Percentiles rank a stretch among this genome's conserved stretches.
These are phyloP conservation scores for Lipomyces japonicus DNA, from an alignment of 805 yeast species.

Conservation along the genomic window DNA sequence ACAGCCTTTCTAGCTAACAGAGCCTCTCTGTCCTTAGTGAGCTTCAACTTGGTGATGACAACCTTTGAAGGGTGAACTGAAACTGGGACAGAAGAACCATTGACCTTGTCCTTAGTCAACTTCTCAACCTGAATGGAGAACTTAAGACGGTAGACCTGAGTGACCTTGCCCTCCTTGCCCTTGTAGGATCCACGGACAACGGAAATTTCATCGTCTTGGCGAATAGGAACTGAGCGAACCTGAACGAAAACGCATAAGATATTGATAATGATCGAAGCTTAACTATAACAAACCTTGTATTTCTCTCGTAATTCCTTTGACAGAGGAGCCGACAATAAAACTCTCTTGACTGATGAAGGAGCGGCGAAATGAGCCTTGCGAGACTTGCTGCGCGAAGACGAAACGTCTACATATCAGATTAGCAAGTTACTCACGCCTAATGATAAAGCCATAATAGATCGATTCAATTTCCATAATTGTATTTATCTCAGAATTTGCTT, in stretches of 20 bases:
- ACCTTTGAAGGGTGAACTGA: conserved; percentile 98
- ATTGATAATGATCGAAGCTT: too few species aligned
- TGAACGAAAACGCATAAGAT: conserved; percentile 2
- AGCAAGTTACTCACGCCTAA: too few species aligned
- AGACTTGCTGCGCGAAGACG: conserved; percentile 98
- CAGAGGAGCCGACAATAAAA: conserved; percentile 94
- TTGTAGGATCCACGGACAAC: conserved; percentile 98
- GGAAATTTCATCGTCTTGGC: conserved; percentile 93
- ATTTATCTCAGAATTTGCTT: too few species aligned
- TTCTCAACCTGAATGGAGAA: conserved; percentile 95
- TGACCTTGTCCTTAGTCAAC: conserved; percentile 94
- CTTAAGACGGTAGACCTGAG: conserved; percentile 98
- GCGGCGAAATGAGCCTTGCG: conserved; percentile 99
- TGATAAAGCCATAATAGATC: too few species aligned
- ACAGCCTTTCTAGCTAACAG: conserved; percentile 50
- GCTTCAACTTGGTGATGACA: conserved; percentile 96
- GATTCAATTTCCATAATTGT: too few species aligned
- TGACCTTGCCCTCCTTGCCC: conserved; percentile 98
- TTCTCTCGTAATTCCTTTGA: conserved; percentile 98
- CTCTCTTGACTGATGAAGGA: conserved; percentile 93
- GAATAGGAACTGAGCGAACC: conserved; percentile 91
- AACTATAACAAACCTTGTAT: conserved; percentile 54
- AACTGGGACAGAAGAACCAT: conserved; percentile 96
- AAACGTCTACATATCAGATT: conserved; percentile 65
- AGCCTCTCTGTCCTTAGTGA: conserved; percentile 98